Base-by-base conservation (phyloP, 2,329 filamentous ascomycete genomes). In the Myrmaecium sp. region DNA sequence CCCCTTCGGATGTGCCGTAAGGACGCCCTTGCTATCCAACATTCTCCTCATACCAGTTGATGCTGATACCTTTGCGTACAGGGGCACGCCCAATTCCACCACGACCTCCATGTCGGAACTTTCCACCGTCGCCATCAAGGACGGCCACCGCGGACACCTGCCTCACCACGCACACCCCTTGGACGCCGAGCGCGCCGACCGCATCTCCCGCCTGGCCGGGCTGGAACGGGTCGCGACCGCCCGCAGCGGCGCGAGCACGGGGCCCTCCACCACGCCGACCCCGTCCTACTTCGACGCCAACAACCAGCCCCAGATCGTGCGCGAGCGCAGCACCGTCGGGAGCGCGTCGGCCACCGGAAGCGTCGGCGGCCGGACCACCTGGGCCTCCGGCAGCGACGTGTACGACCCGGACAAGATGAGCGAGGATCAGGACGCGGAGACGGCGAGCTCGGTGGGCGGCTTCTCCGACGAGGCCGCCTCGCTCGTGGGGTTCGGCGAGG, bases 71-170 rank as follows among this genome's bases (percentile, higher is more conserved):
- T 35, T 28, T 40, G 22, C 24, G 21, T 27, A 19, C 37, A 92
- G 82, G 36, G 84, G 86, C 43, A 95, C 86, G 3, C 86, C 86
- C 3, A 94, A 89, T 37, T 92, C 82, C 38, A 77, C 79, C 21
- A 91, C 81, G 3, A 94, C 84, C 8, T 91, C 83, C 27, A 74
- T 95, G 43, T 93, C 82, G 14, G 75, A 83, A 21, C 67, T 95
- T 25, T 92, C 82, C 10, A 94, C 86, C 11, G 89, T 82, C 8
- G 86, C 86, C 27, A 93, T 93, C 63, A 93, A 94, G 55, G 86
- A 95, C 48, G 86, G 86, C 40, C 82, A 94, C 46, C 79, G 82
- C 33, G 86, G 86, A 36, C 72, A 83, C 46, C 64, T 75, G 15
- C 69, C 72, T 15, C 65, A 73, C 29, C 55, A 62, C 30, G 68